phyloP scores from a whole-genome alignment of 1,284 basidiomycete species.

The Vanrija sp. region DNA sequence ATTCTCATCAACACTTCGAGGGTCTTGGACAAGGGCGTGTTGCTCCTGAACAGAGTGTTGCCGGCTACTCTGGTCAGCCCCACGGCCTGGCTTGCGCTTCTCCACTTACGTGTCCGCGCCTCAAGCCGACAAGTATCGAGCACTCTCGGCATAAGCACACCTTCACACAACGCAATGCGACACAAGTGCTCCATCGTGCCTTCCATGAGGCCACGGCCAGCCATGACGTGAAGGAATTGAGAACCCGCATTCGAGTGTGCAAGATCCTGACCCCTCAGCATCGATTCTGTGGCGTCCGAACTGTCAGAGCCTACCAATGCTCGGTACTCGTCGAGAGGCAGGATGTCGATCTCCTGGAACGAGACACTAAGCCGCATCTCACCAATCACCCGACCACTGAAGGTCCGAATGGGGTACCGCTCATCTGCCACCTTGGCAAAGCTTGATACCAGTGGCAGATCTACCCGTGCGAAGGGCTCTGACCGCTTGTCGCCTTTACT shows the following conservation, averaged over 20 bases:
- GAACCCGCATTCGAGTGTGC: background rate
- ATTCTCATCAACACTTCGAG: slow-evolving; percentile 32
- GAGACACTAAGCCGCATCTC: slow-evolving; percentile 28
- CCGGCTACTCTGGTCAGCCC: slow-evolving; percentile 12
- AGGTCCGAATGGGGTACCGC: slow-evolving; percentile 26
- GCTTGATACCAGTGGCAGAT: slow-evolving; percentile 22
- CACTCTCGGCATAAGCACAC: slow-evolving; percentile 16
- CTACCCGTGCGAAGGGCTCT: slow-evolving; percentile 21
- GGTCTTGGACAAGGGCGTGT: slow-evolving; percentile 28
- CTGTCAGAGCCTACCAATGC: slow-evolving; percentile 1
- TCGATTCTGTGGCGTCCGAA: background rate
- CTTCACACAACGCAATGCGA: slow-evolving; percentile 21
- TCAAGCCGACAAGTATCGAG: slow-evolving; percentile 8
- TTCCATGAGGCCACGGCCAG: slow-evolving; percentile 13
- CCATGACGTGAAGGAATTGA: slow-evolving; percentile 16
- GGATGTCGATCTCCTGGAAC: slow-evolving; percentile 22
- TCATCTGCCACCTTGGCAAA: slow-evolving; percentile 24
- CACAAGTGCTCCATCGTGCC: slow-evolving; percentile 14
- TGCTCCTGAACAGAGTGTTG: slow-evolving; percentile 30
- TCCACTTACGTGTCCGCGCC: slow-evolving; percentile 2
- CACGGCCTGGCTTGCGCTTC: background rate
- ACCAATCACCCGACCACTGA: slow-evolving; percentile 22
- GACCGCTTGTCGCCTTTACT: slow-evolving; percentile 8
- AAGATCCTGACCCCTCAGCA: background rate
- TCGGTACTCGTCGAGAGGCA: slow-evolving; percentile 11